Evolutionary conservation across 495 filamentous ascomycete species (phyloP).

Genomic region (Eremomyces bilateralis): DNA sequence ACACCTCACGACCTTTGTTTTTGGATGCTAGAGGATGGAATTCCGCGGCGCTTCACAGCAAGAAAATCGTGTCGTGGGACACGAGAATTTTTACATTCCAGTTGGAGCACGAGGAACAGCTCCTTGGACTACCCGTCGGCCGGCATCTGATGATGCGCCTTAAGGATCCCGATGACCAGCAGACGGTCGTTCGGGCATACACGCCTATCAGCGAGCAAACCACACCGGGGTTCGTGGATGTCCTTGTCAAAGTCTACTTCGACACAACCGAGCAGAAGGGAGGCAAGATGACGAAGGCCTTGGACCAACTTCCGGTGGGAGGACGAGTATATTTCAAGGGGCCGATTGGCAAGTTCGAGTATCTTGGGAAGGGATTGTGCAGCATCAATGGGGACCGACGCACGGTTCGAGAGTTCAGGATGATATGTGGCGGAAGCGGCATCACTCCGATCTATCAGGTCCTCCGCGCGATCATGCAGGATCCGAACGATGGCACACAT

Average conservation of each 20-base stretch:
- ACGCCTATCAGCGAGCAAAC: slow-evolving; percentile 56
- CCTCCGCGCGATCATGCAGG: slow-evolving; percentile 49
- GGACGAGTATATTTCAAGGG: slow-evolving; percentile 72
- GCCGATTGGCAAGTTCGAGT: slow-evolving; percentile 74
- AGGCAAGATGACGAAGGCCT: slow-evolving; percentile 67
- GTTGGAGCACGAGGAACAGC: slow-evolving; percentile 50
- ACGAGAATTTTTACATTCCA: slow-evolving; percentile 67
- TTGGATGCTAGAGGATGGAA: slow-evolving; percentile 52
- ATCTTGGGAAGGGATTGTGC: slow-evolving; percentile 45
- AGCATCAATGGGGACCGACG: slow-evolving; percentile 35
- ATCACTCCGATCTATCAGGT: slow-evolving; percentile 90
- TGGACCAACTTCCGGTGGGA: slow-evolving; percentile 50
- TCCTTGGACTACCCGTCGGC: slow-evolving; percentile 61
- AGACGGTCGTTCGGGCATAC: slow-evolving; percentile 68
- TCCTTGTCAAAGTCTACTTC: slow-evolving; percentile 79
- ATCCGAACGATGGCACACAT: slow-evolving; percentile 30
- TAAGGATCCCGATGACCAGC: slow-evolving; percentile 40
- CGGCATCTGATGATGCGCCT: slow-evolving; percentile 82
- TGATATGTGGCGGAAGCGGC: slow-evolving; percentile 80
- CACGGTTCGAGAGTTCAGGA: slow-evolving; percentile 45
- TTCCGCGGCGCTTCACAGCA: slow-evolving; percentile 41
- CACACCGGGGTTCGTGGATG: slow-evolving; percentile 39
- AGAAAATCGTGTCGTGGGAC: slow-evolving; percentile 51
- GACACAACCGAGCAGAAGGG: slow-evolving; percentile 34
- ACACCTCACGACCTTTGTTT: slow-evolving; percentile 34